Evolutionary conservation across 2,329 filamentous ascomycete genomes (phyloP), one percentile per base, ranked within the genome.

Genomic region (Periglandula ipomoeae): DNA sequence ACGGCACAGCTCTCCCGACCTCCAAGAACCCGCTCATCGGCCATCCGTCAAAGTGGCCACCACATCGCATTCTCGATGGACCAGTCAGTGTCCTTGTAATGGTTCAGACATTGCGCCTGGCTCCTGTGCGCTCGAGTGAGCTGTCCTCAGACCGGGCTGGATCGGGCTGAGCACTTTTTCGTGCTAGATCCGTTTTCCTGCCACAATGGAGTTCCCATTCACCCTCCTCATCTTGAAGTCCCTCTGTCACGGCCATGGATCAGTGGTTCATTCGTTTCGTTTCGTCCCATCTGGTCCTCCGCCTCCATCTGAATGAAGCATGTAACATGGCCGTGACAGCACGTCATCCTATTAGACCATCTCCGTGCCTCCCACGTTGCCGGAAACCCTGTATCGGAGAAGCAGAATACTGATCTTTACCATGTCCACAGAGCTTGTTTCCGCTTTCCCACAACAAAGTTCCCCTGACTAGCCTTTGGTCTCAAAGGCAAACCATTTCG

Each of bases 401-500:
- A 37, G 10, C 38, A 22, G 10, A 40, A 32, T 40, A 20, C 45
- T 50, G 45, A 50, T 45, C 19, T 47, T 47, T 27, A 38, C 27
- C 10, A 42, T 11, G 9, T 27, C n/a, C 5, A 39, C 19, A 50
- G 38, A 47, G 24, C 32, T 38, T 50, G 37, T 17, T 15, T 13
- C 6, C 37, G 30, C n/a, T 7, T 34, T 17, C 5, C 20, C 17
- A 42, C 38, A 23, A n/a, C 20, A 41, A 30, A 32, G 6, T 24
- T 19, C 44, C 47, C 32, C 47, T 53, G 55, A 65, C 61, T 60
- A 59, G 79, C 80, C 80, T 83, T 84, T 84, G 80, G 77, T 82
- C 77, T 75, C 78, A 84, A 84, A 83, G 79, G 80, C 79, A 74
- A 65, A 62, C 58, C 50, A 57, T 56, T 61, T 57, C 68, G 82